Percentiles rank a stretch among this genome's conserved stretches.
Evolutionary conservation across 108 stramenopile genomes (phyloP).

Genomic region (Skeletonema grethae): DNA sequence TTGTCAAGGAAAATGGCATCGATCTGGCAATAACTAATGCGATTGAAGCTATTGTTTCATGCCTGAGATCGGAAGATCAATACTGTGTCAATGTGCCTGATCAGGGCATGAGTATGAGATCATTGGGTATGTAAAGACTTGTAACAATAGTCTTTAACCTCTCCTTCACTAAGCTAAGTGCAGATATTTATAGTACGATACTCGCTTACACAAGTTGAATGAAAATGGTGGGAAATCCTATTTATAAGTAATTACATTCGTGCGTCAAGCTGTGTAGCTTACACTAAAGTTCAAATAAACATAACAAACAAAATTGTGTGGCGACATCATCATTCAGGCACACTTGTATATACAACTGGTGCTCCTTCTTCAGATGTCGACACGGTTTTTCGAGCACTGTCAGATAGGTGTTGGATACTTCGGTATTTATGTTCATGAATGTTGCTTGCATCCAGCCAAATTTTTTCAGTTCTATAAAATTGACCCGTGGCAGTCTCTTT

Average conservation of each 20-base stretch:
- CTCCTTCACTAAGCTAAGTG: background rate
- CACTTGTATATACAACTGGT: background rate
- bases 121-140: slow-evolving; percentile 55
- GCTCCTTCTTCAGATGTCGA: background rate
- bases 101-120: slow-evolving; percentile 66
- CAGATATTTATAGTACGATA: too few relatives aligned
- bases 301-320: background rate
- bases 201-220: background rate
- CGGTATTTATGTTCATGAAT: background rate
- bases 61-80: slow-evolving; percentile 81
- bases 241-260: background rate
- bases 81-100: slow-evolving; percentile 82
- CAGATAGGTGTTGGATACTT: background rate
- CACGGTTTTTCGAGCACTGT: background rate
- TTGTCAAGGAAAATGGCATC: slow-evolving; percentile 84
- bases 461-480: background rate
- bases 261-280: too few relatives aligned
- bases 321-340: background rate
- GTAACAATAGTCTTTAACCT: background rate
- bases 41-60: slow-evolving; percentile 78
- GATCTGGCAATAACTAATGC: slow-evolving; percentile 83
- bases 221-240: too few relatives aligned
- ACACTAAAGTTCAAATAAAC: background rate
- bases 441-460: background rate
- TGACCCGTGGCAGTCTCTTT: background rate